Conservation (phyloP, 2,329 filamentous ascomycete genomes). For the Colletotrichum spinosum region DNA sequence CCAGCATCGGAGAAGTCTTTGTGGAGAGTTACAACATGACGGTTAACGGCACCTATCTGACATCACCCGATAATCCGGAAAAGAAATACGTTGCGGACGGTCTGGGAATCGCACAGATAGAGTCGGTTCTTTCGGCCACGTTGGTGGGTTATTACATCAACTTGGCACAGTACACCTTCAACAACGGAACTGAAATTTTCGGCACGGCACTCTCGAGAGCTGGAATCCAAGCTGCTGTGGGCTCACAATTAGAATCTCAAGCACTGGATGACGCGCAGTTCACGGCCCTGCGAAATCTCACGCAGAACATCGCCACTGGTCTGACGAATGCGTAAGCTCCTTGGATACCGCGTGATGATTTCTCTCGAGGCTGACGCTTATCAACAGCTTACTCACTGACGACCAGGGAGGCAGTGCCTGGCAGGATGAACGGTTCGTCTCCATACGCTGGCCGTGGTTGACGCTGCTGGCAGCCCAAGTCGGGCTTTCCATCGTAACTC, state of each 20-base stretch:
- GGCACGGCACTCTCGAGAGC: conserved; percentile 21
- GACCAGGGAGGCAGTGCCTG: conserved; percentile 21
- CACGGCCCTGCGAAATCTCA: conserved; percentile 10
- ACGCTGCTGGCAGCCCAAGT: conserved; percentile 22
- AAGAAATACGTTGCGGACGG: conserved; percentile 14
- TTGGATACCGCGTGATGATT: background rate
- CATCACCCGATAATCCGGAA: conserved; percentile 16
- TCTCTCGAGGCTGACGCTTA: background rate
- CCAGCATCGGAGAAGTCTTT: conserved; percentile 2
- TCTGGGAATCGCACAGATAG: conserved; percentile 2
- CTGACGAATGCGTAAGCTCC: conserved; percentile 26
- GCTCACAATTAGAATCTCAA: conserved; percentile 5
- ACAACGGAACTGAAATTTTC: conserved; percentile 20
- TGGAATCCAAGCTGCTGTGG: conserved; percentile 8
- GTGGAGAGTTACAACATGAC: conserved; percentile 13
- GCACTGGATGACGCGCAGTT: conserved; percentile 21
- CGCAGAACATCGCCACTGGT: conserved; percentile 24
- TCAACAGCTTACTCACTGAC: conserved; percentile 1
- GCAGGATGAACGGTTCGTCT: conserved; percentile 24
- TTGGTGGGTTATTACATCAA: conserved; percentile 9
- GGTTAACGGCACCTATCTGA: conserved; percentile 18
- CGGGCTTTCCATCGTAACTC: conserved; percentile 19
- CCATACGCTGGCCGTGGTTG: conserved; percentile 27
- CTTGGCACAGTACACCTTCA: background rate
- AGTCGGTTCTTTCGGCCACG: background rate